Conservation (phyloP, 495 filamentous ascomycete genomes). For the Jackrogersella multiformis region DNA sequence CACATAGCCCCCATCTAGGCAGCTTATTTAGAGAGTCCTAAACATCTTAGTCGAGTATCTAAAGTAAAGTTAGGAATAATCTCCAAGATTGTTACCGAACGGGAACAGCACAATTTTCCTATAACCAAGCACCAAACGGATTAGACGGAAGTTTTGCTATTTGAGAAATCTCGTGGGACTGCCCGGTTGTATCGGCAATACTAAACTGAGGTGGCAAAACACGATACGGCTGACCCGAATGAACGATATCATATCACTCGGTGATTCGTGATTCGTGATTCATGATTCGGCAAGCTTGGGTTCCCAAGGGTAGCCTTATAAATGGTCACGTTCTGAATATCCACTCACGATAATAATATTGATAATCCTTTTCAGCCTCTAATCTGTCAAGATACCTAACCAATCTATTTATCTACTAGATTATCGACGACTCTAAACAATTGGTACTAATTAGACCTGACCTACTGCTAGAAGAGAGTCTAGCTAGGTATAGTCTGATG, state of each 20-base stretch:
- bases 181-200: constrained; percentile 28
- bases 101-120: not conserved
- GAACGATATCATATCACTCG: constrained; percentile 19
- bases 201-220: constrained; percentile 33
- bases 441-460: constrained; percentile 4
- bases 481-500: not conserved
- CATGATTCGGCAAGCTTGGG: not conserved
- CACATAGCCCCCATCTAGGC: not conserved
- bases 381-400: not conserved
- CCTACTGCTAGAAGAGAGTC: not conserved
- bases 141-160: constrained; percentile 24
- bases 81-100: constrained; percentile 1
- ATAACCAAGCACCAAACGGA: constrained; percentile 16
- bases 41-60: not conserved
- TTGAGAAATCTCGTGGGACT: not conserved
- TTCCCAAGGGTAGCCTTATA: not conserved
- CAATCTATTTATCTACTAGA: not conserved
- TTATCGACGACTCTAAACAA: not conserved
- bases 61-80: not conserved
- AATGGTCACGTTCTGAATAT: constrained; percentile 7
- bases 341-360: constrained; percentile 1
- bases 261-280: not conserved
- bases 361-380: not conserved
- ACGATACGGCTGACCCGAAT: constrained; percentile 26
- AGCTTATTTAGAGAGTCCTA: not conserved